Evolutionary conservation across 2,329 filamentous ascomycete species (phyloP).

Genomic region (Fusarium staphyleae): DNA sequence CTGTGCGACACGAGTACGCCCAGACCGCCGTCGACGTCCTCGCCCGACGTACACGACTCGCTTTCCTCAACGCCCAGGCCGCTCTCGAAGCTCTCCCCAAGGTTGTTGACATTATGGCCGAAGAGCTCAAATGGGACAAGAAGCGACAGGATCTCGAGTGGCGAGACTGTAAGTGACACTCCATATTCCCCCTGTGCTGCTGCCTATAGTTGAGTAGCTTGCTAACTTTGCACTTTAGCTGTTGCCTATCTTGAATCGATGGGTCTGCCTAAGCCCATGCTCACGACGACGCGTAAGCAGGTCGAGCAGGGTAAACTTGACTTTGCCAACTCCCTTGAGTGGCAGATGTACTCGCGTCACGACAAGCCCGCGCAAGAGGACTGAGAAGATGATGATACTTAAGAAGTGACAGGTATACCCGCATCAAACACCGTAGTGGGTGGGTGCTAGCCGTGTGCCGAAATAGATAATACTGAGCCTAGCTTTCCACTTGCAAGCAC

Average conservation of each 20-base stretch:
- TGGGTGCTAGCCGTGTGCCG: background rate
- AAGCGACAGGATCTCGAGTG: constrained; percentile 80
- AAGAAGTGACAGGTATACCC: background rate
- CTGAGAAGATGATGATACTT: background rate
- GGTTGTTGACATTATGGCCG: constrained; percentile 88
- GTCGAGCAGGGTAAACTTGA: constrained; percentile 67
- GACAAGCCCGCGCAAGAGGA: constrained; percentile 55
- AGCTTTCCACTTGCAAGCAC: background rate
- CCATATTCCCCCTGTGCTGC: background rate
- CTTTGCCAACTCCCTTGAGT: constrained; percentile 64
- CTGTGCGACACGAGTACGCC: constrained; percentile 87
- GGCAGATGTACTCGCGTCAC: constrained; percentile 68
- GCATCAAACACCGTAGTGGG: no score
- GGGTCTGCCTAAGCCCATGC: constrained; percentile 68
- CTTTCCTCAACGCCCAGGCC: constrained; percentile 91
- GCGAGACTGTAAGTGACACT: constrained; percentile 67
- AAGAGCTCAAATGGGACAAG: constrained; percentile 80
- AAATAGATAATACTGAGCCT: background rate
- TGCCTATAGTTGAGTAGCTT: constrained; percentile 4
- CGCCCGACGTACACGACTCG: constrained; percentile 81
- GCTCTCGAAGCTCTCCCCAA: constrained; percentile 83
- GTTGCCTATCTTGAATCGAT: constrained; percentile 69
- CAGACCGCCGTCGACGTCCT: constrained; percentile 90
- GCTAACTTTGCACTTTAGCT: constrained; percentile 48
- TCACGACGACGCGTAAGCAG: constrained; percentile 63